A percentile compares a stretch with the other conserved stretches of the same genome.
These are phyloP conservation scores for Coemansia erecta DNA, from an alignment of 192 early-diverging fungal genomes.

Conservation along the genomic window DNA sequence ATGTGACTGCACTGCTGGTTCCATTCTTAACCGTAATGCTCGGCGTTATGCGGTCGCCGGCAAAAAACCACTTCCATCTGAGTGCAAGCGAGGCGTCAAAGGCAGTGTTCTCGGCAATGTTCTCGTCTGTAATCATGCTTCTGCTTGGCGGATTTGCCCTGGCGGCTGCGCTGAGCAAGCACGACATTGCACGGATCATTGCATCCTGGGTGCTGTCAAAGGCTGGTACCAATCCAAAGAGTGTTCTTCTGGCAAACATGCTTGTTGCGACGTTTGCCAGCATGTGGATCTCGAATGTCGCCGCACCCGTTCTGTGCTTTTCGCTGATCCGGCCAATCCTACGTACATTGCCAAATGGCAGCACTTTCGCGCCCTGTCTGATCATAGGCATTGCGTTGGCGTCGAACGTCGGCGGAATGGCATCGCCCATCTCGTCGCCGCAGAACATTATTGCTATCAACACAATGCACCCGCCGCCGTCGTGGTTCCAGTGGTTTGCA, in stretches of 20 bases:
- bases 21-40: conserved; percentile 82
- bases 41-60: conserved; percentile 73
- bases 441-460: conserved; percentile 96
- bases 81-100: conserved; percentile 76
- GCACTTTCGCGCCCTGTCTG: conserved; percentile 78
- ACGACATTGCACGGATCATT: conserved; percentile 87
- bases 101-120: conserved; percentile 89
- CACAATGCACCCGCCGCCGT: conserved; percentile 84
- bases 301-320: conserved; percentile 95
- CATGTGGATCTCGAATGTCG: conserved; percentile 99
- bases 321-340: conserved; percentile 92
- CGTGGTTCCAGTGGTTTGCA: conserved; percentile 90
- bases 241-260: conserved; percentile 91
- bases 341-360: conserved; percentile 78
- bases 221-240: conserved; percentile 82
- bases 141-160: conserved; percentile 93
- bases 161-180: conserved; percentile 92
- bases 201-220: conserved; percentile 85
- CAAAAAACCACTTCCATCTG: conserved; percentile 48
- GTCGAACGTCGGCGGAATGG: conserved; percentile 96
- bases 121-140: conserved; percentile 94
- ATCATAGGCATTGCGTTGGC: conserved; percentile 97
- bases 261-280: conserved; percentile 93
- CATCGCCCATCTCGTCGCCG: conserved; percentile 94
- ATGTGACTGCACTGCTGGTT: conserved; percentile 86